These are phyloP conservation scores for Cutaneotrichosporon spelunceum DNA, from an alignment of 1,284 basidiomycete genomes.

Conservation along the genomic window DNA sequence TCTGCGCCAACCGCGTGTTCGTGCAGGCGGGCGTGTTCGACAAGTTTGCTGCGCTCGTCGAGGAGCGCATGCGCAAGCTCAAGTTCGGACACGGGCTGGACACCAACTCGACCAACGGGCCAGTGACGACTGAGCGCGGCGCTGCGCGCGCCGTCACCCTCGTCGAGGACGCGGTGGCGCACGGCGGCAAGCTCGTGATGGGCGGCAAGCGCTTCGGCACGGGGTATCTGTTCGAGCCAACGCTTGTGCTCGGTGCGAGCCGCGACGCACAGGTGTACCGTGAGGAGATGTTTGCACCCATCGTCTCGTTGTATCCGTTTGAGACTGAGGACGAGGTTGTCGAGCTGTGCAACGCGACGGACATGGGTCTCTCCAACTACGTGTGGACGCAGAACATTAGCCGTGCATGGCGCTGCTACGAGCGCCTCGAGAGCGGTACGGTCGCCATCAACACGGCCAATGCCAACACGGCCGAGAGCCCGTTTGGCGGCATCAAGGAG, in stretches of 20 bases:
- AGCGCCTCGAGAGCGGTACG: constrained; percentile 90
- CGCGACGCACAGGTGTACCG: constrained; percentile 59
- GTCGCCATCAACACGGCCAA: constrained; percentile 67
- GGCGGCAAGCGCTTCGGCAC: constrained; percentile 64
- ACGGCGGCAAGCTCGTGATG: constrained; percentile 77
- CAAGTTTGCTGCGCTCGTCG: constrained; percentile 31
- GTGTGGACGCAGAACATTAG: constrained; percentile 84
- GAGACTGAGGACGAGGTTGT: constrained; percentile 88
- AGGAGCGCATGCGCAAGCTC: constrained; percentile 64
- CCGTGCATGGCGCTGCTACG: constrained; percentile 87
- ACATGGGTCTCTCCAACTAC: constrained; percentile 84
- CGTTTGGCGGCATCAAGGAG: constrained; percentile 71
- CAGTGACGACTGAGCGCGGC: constrained; percentile 78
- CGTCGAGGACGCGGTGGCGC: constrained; percentile 72
- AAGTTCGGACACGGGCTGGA: constrained; percentile 84
- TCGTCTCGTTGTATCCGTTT: constrained; percentile 62
- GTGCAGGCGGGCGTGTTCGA: constrained; percentile 59
- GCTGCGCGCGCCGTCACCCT: constrained; percentile 77
- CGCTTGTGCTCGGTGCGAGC: constrained; percentile 78
- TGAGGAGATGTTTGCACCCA: constrained; percentile 83
- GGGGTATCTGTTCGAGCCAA: constrained; percentile 72
- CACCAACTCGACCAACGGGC: constrained; percentile 69
- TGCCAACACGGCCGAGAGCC: constrained; percentile 72
- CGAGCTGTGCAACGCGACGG: constrained; percentile 71
- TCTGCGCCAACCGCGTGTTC: constrained; percentile 66